Conservation (phyloP, 352 stramenopile species). For the Pythium graminicola region DNA sequence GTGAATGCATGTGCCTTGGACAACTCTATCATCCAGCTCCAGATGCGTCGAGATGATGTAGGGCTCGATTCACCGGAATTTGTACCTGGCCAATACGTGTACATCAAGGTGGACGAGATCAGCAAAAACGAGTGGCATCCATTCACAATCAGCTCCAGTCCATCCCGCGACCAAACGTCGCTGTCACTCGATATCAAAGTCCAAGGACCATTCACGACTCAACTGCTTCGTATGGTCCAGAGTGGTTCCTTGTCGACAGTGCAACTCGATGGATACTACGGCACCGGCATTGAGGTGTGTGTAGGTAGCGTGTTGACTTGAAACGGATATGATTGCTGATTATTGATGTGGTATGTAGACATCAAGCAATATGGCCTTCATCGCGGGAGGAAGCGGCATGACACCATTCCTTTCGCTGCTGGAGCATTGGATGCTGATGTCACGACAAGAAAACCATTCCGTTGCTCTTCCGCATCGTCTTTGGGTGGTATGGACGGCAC, state of each 20-base stretch:
- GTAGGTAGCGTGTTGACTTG: neutral
- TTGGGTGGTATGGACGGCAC: slow-evolving; percentile 23
- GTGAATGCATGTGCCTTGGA: slow-evolving; percentile 22
- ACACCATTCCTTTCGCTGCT: slow-evolving; percentile 62
- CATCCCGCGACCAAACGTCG: slow-evolving; percentile 29
- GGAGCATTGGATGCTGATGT: slow-evolving; percentile 43
- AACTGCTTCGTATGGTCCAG: slow-evolving; percentile 41
- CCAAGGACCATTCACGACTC: slow-evolving; percentile 49
- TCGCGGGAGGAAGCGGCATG: slow-evolving; percentile 66
- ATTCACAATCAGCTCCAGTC: slow-evolving; percentile 66
- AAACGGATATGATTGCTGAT: neutral
- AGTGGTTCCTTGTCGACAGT: slow-evolving; percentile 34
- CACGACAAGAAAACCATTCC: slow-evolving; percentile 8
- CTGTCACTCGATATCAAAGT: slow-evolving; percentile 58
- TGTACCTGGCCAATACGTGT: slow-evolving; percentile 59
- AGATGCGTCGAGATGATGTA: slow-evolving; percentile 34
- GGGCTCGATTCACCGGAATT: slow-evolving; percentile 24
- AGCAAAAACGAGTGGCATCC: slow-evolving; percentile 60
- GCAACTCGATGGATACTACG: slow-evolving; percentile 72
- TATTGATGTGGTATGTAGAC: slow-evolving; percentile 2
- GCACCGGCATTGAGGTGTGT: slow-evolving; percentile 36
- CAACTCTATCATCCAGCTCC: slow-evolving; percentile 49
- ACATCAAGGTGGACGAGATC: slow-evolving; percentile 55
- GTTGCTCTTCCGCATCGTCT: slow-evolving; percentile 9
- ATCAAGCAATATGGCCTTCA: slow-evolving; percentile 53